These are phyloP conservation scores for Huntiella moniliformis DNA, from an alignment of 2,329 filamentous ascomycete genomes.

Conservation along the genomic window DNA sequence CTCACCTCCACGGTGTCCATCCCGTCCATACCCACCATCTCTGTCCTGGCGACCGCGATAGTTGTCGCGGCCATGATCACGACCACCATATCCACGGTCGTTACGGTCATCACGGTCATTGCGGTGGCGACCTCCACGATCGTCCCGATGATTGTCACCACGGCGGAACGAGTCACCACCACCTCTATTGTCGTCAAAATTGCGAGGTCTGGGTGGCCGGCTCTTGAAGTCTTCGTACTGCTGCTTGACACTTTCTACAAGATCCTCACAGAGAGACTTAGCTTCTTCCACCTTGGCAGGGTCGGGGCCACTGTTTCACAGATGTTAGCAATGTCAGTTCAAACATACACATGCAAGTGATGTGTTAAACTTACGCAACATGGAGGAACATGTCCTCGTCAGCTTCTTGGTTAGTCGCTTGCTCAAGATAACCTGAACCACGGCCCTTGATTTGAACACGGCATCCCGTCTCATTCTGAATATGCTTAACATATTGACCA, in stretches of 20 bases:
- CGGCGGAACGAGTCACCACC: constrained; percentile 20
- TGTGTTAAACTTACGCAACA: constrained; percentile 50
- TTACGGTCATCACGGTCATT: constrained; percentile 13
- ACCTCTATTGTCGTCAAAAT: constrained; percentile 22
- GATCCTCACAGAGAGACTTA: constrained; percentile 73
- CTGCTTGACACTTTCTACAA: constrained; percentile 69
- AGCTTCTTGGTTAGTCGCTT: constrained; percentile 70
- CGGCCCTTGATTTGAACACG: constrained; percentile 96
- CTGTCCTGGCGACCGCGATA: constrained; percentile 16
- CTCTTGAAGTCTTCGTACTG: constrained; percentile 87
- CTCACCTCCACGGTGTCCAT: constrained; percentile 15
- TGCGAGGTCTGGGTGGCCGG: constrained; percentile 46
- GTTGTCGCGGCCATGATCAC: constrained; percentile 8
- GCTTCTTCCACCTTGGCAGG: constrained; percentile 68
- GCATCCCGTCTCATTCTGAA: constrained; percentile 86
- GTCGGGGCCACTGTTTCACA: constrained; percentile 55
- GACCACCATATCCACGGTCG: constrained; percentile 18
- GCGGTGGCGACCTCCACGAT: constrained; percentile 12
- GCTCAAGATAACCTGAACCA: constrained; percentile 85
- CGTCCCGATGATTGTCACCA: constrained; percentile 15
- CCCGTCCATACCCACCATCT: constrained; percentile 16
- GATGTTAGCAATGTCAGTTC: constrained; percentile 17
- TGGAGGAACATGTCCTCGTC: constrained; percentile 95
- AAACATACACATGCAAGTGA: not conserved
- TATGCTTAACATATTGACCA: constrained; percentile 93